Percentiles rank a stretch among this genome's conserved stretches.
phyloP scores from a whole-genome alignment of 2,329 filamentous ascomycete genomes.

The Rosellinia necatrix region DNA sequence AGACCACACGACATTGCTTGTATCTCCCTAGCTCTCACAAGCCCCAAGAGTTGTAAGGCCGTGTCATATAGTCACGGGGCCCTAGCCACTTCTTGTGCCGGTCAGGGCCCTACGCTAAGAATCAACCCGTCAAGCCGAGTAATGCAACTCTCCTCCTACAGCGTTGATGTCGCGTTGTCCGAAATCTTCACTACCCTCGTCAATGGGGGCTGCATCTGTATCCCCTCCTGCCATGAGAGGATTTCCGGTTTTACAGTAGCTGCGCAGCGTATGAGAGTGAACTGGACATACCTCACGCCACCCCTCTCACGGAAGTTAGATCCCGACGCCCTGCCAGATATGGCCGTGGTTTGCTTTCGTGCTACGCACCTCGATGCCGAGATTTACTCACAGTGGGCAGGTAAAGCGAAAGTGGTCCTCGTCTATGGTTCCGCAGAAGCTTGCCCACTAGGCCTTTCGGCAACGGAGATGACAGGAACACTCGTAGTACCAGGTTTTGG shows the following conservation, averaged over 20 bases:
- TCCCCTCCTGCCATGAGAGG: slow-evolving; percentile 50
- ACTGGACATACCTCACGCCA: slow-evolving; percentile 54
- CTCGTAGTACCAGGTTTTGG: slow-evolving; percentile 50
- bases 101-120: slow-evolving; percentile 55
- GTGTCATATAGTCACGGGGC: slow-evolving; percentile 66
- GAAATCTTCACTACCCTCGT: slow-evolving; percentile 59
- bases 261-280: slow-evolving; percentile 49
- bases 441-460: slow-evolving; percentile 56
- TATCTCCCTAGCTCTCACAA: slow-evolving; percentile 64
- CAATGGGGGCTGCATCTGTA: slow-evolving; percentile 56
- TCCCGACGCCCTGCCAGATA: slow-evolving; percentile 34
- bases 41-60: slow-evolving; percentile 61
- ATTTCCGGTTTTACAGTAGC: slow-evolving; percentile 49
- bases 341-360: slow-evolving; percentile 45
- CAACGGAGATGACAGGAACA: slow-evolving; percentile 48
- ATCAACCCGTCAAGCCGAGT: slow-evolving; percentile 59
- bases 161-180: slow-evolving; percentile 57
- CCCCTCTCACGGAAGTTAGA: slow-evolving; percentile 49
- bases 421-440: slow-evolving; percentile 58
- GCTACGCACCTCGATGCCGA: slow-evolving; percentile 56
- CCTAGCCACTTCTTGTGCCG: slow-evolving; percentile 58
- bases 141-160: slow-evolving; percentile 61
- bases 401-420: slow-evolving; percentile 51
- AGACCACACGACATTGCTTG: slow-evolving; percentile 59
- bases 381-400: slow-evolving; percentile 52